Conservation (phyloP, 192 early-diverging fungal genomes). For the Helicostylum pulchrum region DNA sequence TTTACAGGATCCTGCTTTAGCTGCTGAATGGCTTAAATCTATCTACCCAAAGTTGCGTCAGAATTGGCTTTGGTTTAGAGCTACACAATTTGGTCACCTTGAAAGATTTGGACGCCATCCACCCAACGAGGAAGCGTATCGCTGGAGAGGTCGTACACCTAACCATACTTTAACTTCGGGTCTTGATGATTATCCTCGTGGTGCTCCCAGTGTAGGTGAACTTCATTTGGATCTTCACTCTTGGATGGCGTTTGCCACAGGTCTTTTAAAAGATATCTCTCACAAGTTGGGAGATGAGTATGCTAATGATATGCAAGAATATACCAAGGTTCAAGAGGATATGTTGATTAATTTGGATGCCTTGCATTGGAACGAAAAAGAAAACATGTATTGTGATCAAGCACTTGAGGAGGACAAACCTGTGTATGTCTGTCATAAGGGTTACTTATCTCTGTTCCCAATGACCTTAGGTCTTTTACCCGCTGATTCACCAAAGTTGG, state of each 20-base stretch:
- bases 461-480: conserved; percentile 72
- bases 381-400: conserved; percentile 63
- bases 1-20: conserved; percentile 42
- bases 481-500: conserved; percentile 64
- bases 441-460: conserved; percentile 83
- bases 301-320: conserved; percentile 55
- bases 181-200: conserved; percentile 92
- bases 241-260: conserved; percentile 69
- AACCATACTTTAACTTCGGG: conserved; percentile 88
- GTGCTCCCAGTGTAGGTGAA: conserved; percentile 67
- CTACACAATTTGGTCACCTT: conserved; percentile 70
- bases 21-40: conserved; percentile 38
- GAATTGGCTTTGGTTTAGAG: conserved; percentile 79
- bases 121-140: conserved; percentile 63
- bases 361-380: conserved; percentile 68
- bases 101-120: conserved; percentile 45
- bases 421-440: conserved; percentile 62
- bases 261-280: conserved; percentile 58
- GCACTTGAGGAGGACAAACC: conserved; percentile 46
- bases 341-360: conserved; percentile 57
- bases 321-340: conserved; percentile 46
- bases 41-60: conserved; percentile 63
- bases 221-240: conserved; percentile 76
- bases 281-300: conserved; percentile 44
- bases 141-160: conserved; percentile 85